Base-by-base conservation (phyloP, 192 early-diverging fungal species). In the Phycomyces blakesleeanus region DNA sequence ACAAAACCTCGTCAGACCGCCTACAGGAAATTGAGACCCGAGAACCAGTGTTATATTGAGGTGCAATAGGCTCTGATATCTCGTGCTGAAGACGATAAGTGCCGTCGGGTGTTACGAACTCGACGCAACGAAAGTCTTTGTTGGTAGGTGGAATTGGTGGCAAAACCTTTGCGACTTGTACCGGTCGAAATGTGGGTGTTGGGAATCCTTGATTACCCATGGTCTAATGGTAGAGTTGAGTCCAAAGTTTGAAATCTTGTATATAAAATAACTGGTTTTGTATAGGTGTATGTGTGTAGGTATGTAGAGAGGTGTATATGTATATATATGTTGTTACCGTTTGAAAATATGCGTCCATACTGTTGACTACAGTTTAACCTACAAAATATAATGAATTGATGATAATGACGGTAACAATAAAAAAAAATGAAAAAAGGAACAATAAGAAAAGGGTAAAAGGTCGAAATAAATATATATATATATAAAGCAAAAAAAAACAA, bases 1-100 rank as follows among this genome's bases (percentile, higher is more conserved):
- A 22, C 38, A 40, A 20, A 44, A 18, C 20, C 9, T 16, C 39
- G 22, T 9, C 24, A 3, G 57, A 20, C 24, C 40, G 34, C 6
- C 37, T 37, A 44, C 57, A 41, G 14, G 40, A 41, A 40, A 59
- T 25, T n/a, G 38, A 41, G 22, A 59, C 12, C 22, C 39, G 39
- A 15, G 57, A 41, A 7, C 57, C 57, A 10, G 21, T 59, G 39
- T n/a, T 44, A 38, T 40, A 59, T 59, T 59, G 57, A 6, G 57
- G 57, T 42, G 18, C 20, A 15, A 59, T 44, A 15, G 40, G 24
- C 14, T 59, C 57, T 41, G 40, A 40, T 29, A 21, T 40, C 20
- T 39, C 38, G 39, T 39, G 57, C 3, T 40, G 3, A 5, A 59
- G 40, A 14, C 24, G 34, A 15, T 59, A 59, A 1, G 37, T 37